Evolutionary conservation across 2,329 filamentous ascomycete genomes (phyloP).

Genomic region (Pseudogymnoascus sp.): DNA sequence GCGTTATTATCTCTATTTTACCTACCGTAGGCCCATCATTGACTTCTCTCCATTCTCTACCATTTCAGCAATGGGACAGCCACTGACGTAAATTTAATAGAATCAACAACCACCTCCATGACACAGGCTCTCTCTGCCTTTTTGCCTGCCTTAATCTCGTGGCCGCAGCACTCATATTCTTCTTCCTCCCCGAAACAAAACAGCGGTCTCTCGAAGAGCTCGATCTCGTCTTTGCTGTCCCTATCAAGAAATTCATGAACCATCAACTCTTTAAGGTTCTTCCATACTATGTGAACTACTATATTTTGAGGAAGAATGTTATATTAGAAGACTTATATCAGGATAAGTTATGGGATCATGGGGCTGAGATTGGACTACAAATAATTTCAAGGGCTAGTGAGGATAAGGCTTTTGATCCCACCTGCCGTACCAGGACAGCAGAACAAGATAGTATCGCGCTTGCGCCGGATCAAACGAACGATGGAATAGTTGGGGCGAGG

Average conservation of each 20-base stretch:
- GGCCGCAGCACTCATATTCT: slow-evolving; percentile 38
- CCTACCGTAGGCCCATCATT: slow-evolving; percentile 5
- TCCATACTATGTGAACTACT: not conserved
- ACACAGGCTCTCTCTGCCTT: slow-evolving; percentile 34
- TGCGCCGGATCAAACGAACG: not conserved
- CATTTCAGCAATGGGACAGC: slow-evolving; percentile 11
- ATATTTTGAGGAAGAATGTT: not conserved
- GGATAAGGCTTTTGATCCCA: not conserved
- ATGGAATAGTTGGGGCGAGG: not conserved
- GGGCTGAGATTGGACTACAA: not conserved
- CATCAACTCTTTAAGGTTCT: not conserved
- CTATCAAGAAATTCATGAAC: slow-evolving; percentile 24
- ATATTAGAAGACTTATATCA: not conserved
- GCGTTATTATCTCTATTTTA: slow-evolving; percentile 37
- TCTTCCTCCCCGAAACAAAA: slow-evolving; percentile 45
- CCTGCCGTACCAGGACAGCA: not conserved
- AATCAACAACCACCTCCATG: slow-evolving; percentile 15
- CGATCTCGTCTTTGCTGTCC: slow-evolving; percentile 39
- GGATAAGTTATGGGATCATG: not conserved
- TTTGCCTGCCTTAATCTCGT: slow-evolving; percentile 40
- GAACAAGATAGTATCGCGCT: not conserved
- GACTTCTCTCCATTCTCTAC: slow-evolving; percentile 12
- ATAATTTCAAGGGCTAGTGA: not conserved
- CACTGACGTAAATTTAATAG: slow-evolving; percentile 17
- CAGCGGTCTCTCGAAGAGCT: slow-evolving; percentile 43